Percentiles rank a stretch among this genome's conserved stretches.
Evolutionary conservation across 2,329 filamentous ascomycete genomes (phyloP).

Genomic region (Paraphaeosphaeria minitans): DNA sequence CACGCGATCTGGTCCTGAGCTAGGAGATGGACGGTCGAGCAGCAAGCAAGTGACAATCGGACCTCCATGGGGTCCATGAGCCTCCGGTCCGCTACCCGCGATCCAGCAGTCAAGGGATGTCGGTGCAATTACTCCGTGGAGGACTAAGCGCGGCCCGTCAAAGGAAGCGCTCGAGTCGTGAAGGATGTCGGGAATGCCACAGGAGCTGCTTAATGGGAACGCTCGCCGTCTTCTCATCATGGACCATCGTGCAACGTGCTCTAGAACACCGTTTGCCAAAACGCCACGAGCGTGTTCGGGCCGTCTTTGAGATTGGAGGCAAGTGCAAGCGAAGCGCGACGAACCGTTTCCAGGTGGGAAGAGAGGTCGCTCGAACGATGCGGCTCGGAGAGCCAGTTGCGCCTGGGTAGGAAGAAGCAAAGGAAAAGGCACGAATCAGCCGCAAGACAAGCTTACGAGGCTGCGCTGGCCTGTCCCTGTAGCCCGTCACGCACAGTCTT

Average conservation of each 20-base stretch:
- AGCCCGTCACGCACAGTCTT: conserved; percentile 7
- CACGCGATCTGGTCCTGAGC: conserved; percentile 1
- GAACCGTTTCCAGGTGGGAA: not conserved
- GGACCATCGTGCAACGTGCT: conserved; percentile 3
- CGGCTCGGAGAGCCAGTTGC: not conserved
- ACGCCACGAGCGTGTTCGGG: conserved; percentile 3
- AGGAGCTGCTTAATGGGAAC: not conserved
- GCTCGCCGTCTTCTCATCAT: not conserved
- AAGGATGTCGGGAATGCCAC: not conserved
- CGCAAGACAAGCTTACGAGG: not conserved
- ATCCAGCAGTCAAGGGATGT: not conserved
- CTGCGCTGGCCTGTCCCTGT: not conserved
- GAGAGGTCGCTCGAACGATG: not conserved
- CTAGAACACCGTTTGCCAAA: conserved; percentile 3
- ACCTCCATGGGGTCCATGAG: conserved; percentile 1
- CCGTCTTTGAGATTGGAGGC: not conserved
- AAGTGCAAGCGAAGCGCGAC: not conserved
- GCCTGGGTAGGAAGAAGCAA: conserved; percentile 1
- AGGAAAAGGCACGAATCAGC: not conserved
- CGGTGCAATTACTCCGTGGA: not conserved
- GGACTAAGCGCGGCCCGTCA: not conserved
- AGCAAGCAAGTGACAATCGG: not conserved
- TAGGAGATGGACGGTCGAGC: not conserved
- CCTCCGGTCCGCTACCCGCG: conserved; percentile 3
- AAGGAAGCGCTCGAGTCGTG: not conserved